Evolutionary conservation across 371 early-diverging fungal genomes (phyloP).

Genomic region (Apophysomyces ossiformis): DNA sequence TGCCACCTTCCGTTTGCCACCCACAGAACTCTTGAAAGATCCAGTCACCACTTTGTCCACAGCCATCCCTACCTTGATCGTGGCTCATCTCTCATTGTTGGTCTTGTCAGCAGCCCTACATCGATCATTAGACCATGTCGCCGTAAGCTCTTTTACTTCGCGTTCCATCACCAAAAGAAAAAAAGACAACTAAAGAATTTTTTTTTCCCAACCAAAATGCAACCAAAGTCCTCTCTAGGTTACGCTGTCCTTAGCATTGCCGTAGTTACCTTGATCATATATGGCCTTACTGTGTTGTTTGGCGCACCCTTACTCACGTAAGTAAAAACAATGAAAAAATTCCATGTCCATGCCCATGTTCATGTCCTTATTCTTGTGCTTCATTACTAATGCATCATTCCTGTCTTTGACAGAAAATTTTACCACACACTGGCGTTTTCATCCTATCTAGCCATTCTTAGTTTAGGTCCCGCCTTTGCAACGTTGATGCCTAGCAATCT

Average conservation of each 20-base stretch:
- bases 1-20: conserved; percentile 41
- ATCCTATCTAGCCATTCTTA: conserved; percentile 45
- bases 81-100: conserved; percentile 36
- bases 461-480: conserved; percentile 40
- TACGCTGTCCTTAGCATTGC: conserved; percentile 30
- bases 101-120: conserved; percentile 16
- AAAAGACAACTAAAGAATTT: background rate
- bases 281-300: conserved; percentile 45
- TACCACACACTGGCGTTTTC: conserved; percentile 44
- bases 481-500: conserved; percentile 24
- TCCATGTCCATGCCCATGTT: too few relatives aligned
- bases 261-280: conserved; percentile 27
- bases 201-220: background rate
- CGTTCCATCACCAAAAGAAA: background rate
- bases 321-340: conserved; percentile 11
- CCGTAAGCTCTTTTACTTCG: conserved; percentile 8
- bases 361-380: conserved; percentile 4
- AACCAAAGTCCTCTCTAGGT: conserved; percentile 28
- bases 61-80: conserved; percentile 38
- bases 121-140: conserved; percentile 15
- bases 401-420: conserved; percentile 23
- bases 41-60: conserved; percentile 41
- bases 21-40: conserved; percentile 41
- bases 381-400: background rate
- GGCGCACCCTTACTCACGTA: conserved; percentile 51